phyloP scores from a whole-genome alignment of 176 grass and related monocot genomes.

The Oryza brachyantha region DNA sequence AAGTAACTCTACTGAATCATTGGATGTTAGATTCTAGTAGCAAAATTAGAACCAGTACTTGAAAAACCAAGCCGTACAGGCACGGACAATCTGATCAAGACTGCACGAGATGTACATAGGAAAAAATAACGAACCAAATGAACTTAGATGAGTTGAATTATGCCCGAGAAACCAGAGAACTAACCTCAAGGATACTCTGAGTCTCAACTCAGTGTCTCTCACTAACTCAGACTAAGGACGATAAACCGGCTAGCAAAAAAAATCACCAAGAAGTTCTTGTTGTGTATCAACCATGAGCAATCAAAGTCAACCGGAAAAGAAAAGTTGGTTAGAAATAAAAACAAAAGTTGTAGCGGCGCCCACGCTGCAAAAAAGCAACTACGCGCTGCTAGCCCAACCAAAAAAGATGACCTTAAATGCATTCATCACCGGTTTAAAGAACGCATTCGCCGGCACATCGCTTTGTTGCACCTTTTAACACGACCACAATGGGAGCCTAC shows the following conservation, averaged over 20 bases:
- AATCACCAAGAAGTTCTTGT: not conserved
- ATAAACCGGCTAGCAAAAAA: not conserved
- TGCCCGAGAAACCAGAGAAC: not conserved
- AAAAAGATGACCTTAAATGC: constrained; percentile 38
- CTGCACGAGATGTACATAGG: not conserved
- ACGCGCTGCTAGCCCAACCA: not conserved
- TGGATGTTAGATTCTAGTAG: not conserved
- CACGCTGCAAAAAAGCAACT: constrained; percentile 35
- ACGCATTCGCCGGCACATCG: constrained; percentile 11
- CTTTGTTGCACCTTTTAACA: constrained; percentile 41
- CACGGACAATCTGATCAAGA: not conserved
- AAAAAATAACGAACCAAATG: not conserved
- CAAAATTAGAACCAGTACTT: not conserved
- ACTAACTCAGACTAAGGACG: not conserved
- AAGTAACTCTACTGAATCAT: constrained; percentile 12
- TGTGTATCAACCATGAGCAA: constrained; percentile 8
- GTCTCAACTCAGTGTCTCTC: not conserved
- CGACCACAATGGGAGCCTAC: constrained; percentile 19
- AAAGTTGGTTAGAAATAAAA: constrained; percentile 7
- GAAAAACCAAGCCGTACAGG: constrained; percentile 17
- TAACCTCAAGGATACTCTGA: too few relatives aligned
- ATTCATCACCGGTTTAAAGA: constrained; percentile 46
- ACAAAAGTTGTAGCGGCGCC: constrained; percentile 16
- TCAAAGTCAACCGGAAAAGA: constrained; percentile 4
- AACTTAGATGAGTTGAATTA: not conserved